Conservation (phyloP, 2,329 filamentous ascomycete genomes). For the Fusarium sp. region DNA sequence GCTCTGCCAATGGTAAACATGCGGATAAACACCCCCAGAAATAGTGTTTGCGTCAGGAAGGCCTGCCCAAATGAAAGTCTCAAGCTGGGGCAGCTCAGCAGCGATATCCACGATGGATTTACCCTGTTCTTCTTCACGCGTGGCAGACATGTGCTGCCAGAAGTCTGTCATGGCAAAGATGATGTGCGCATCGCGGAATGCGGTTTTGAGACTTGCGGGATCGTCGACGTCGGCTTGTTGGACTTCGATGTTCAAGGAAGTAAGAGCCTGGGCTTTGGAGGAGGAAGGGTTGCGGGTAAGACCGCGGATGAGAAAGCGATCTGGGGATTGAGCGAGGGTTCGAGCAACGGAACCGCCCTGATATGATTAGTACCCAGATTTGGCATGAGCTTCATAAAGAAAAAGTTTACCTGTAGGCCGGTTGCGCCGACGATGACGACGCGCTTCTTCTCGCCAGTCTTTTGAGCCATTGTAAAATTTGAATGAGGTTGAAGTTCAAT, state of each 20-base stretch:
- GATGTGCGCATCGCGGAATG: not conserved
- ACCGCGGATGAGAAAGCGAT: not conserved
- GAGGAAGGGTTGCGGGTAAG: not conserved
- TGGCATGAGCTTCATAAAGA: too few relatives aligned
- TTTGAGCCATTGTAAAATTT: not conserved
- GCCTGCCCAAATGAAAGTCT: not conserved
- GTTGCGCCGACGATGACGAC: conserved; percentile 3
- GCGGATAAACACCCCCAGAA: not conserved
- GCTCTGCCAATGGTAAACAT: conserved; percentile 12
- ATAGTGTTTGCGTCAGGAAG: not conserved
- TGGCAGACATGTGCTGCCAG: conserved; percentile 9
- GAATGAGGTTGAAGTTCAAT: too few relatives aligned
- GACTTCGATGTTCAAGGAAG: not conserved
- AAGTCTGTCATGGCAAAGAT: conserved; percentile 19
- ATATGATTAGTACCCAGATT: not conserved
- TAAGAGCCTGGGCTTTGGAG: not conserved
- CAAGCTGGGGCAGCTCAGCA: not conserved
- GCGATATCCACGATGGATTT: conserved; percentile 4
- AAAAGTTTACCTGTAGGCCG: not conserved
- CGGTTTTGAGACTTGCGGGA: not conserved
- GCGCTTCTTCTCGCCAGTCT: not conserved
- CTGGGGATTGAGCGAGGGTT: not conserved
- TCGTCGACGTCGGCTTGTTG: not conserved
- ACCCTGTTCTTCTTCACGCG: not conserved
- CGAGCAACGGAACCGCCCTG: conserved; percentile 3